Evolutionary conservation across 2,329 filamentous ascomycete genomes (phyloP), one percentile per base, ranked within the genome.

Genomic region (Fusarium subtropicale): DNA sequence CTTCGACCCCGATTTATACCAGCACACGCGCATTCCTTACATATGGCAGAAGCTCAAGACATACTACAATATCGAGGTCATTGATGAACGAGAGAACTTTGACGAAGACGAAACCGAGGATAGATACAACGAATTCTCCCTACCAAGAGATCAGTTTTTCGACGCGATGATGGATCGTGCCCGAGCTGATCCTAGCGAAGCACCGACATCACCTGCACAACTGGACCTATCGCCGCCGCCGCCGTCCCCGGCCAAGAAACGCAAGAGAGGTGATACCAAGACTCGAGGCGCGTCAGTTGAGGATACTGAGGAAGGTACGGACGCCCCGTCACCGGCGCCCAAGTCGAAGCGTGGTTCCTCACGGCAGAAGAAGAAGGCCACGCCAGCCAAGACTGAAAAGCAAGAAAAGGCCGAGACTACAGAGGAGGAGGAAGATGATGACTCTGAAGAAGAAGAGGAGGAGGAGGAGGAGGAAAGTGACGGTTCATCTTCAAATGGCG

Each of bases 21-120:
- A 87, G 18, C 96, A 99, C 81, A 97, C 93, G 41, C 91, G 91
- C 62, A 96, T 97, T 71, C 91, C 92, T 1, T 91, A 92, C 41
- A 97, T 99, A 69, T 98, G 96, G 95, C 86, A 87, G 72, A 98
- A 98, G 80, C 85, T 99, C 13, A 83, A 86, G 33, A 89, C 89
- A 34, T 88, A 96, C 66, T 99, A 97, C 81, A 93, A 97, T 79
- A 87, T 98, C 31, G 88, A 92, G 50, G 87, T 91, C 41, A 90
- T 97, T 61, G 93, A 98, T 79, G 93, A 97, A 77, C 89, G 94
- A 74, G 95, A 93, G 78, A 86, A 90, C 76, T 83, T 84, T 67
- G 88, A 91, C 34, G 88, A 89, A 30, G 84, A 88, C 36, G 83
- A 84, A 33, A 84, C 86, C 22, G 83, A 86, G 56, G 86, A 90